Percentiles rank a stretch among this genome's conserved stretches.
Conservation (phyloP, 345 rosid genomes). For the Angophora floribunda region DNA sequence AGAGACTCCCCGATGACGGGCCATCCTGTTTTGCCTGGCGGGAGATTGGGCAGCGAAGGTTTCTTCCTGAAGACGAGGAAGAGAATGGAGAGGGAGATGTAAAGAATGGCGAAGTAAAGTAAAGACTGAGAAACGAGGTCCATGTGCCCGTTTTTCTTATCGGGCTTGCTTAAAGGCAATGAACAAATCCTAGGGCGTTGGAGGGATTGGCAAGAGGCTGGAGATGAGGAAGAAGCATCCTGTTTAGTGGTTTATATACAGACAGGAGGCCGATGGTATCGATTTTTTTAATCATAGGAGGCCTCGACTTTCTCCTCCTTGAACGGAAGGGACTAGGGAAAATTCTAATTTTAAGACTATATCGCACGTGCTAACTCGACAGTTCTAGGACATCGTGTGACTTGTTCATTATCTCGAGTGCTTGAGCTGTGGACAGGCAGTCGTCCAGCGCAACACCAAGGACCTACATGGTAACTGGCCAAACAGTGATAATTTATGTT, state of each 20-base stretch:
- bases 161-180: neutral
- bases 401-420: neutral
- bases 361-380: neutral
- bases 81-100: neutral
- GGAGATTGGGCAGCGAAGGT: neutral
- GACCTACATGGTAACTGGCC: no score
- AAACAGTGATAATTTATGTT: no score
- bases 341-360: neutral
- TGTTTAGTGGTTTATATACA: neutral
- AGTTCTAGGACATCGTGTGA: neutral
- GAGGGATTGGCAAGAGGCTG: neutral
- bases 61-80: neutral
- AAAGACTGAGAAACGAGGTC: neutral
- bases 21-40: neutral
- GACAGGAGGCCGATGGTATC: neutral
- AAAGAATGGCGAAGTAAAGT: neutral
- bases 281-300: neutral
- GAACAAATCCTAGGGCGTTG: neutral
- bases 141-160: neutral
- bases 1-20: neutral
- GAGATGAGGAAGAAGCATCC: neutral
- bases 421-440: neutral
- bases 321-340: neutral
- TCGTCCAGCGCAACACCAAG: neutral
- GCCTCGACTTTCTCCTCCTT: neutral